Evolutionary conservation across 176 grass and related monocot species (phyloP).

Genomic region (Otatea glauca): DNA sequence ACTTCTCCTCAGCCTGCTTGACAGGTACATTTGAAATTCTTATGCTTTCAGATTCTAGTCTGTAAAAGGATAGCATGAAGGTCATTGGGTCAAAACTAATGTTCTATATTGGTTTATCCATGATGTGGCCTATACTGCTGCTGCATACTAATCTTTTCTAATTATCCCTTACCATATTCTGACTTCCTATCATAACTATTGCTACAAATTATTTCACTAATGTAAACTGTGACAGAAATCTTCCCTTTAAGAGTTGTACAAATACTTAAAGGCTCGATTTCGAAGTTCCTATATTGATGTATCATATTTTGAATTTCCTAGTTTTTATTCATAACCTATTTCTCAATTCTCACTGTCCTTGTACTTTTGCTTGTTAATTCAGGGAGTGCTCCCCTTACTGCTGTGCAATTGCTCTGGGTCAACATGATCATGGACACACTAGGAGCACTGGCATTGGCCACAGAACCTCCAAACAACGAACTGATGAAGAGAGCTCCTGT

Average conservation of each 20-base stretch:
- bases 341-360: slow-evolving; percentile 13
- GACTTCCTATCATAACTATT: not conserved
- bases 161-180: slow-evolving; percentile 6
- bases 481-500: slow-evolving; percentile 90
- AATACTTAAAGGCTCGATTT: not conserved
- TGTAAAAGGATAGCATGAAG: not conserved
- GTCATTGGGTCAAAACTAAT: not conserved
- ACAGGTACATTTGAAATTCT: slow-evolving; percentile 61
- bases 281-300: not conserved
- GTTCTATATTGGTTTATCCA: slow-evolving; percentile 7
- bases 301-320: not conserved
- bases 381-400: slow-evolving; percentile 95
- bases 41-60: not conserved
- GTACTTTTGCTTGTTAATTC: slow-evolving; percentile 13
- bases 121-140: not conserved
- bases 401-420: slow-evolving; percentile 97
- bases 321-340: slow-evolving; percentile 25
- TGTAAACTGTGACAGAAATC: not conserved
- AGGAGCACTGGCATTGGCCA: slow-evolving; percentile 92
- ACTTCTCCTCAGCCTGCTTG: slow-evolving; percentile 92
- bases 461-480: slow-evolving; percentile 88
- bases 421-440: slow-evolving; percentile 99
- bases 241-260: not conserved
- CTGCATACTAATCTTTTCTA: not conserved
- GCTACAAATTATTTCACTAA: not conserved